Conservation (phyloP, 805 yeast species). For the Starmerella geochares region DNA sequence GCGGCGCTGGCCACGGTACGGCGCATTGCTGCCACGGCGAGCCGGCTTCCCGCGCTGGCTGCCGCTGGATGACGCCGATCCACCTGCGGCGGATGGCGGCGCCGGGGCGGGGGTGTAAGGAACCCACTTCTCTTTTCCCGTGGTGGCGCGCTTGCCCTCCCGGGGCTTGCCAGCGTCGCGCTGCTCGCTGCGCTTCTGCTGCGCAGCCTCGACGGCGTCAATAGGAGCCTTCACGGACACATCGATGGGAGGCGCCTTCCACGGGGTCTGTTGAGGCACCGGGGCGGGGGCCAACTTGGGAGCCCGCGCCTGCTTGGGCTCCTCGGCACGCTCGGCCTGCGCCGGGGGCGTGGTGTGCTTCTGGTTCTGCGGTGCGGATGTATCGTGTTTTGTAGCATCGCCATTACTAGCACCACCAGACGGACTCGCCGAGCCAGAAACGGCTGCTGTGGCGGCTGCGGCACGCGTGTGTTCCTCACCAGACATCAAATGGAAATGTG, state of each 20-base stretch:
- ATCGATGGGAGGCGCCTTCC: slow-evolving; percentile 36
- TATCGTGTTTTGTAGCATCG: slow-evolving; percentile 3
- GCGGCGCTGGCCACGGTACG: slow-evolving; percentile 10
- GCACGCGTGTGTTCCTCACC: slow-evolving; percentile 8
- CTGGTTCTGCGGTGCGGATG: not conserved
- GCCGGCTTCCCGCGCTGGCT: slow-evolving; percentile 12
- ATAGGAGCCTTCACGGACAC: slow-evolving; percentile 12
- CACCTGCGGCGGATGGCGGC: slow-evolving; percentile 4
- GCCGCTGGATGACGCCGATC: slow-evolving; percentile 4
- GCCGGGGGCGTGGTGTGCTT: not conserved
- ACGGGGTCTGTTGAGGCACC: slow-evolving; percentile 50
- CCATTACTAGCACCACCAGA: slow-evolving; percentile 1
- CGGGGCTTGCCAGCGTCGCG: slow-evolving; percentile 3
- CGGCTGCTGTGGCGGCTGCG: slow-evolving; percentile 2
- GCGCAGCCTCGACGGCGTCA: slow-evolving; percentile 18
- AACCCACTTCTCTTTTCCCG: slow-evolving; percentile 46
- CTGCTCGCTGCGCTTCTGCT: slow-evolving; percentile 13
- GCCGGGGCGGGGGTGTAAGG: slow-evolving; percentile 25
- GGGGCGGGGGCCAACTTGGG: slow-evolving; percentile 52
- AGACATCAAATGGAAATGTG: slow-evolving; percentile 3
- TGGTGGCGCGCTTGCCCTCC: slow-evolving; percentile 21
- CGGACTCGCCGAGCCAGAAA: not conserved
- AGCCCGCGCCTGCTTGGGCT: slow-evolving; percentile 7
- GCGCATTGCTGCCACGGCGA: slow-evolving; percentile 5
- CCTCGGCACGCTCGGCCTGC: not conserved